Evolutionary conservation across 176 grass and related monocot species (phyloP), one percentile per base, ranked within the genome.

Genomic region (Oryza officinalis): DNA sequence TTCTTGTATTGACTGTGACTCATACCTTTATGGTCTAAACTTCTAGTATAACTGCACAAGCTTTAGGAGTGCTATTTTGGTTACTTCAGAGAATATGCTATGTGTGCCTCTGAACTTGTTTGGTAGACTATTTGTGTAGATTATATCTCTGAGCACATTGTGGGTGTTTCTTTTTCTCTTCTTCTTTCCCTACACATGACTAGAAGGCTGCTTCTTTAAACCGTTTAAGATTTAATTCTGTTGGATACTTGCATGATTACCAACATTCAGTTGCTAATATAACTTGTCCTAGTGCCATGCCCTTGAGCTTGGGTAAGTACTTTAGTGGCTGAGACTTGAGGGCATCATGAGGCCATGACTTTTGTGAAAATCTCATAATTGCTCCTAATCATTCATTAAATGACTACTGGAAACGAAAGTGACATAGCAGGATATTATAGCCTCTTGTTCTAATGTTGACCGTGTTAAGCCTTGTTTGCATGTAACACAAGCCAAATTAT

Each of bases 171-270:
- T 54, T 76, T 8, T 41, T 74, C 43, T 47, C 10, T 57, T 75
- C 11, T 41, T 74, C 30, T 80, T 71, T 63, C 27, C 17, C 2
- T 43, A 44, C 46, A 14, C 18, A 82, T 5, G 10, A 77, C 33
- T 61, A 50, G 63, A 75, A 45, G 31, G 30, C 74, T 63, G 43
- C 84, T 83, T 75, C 12, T 83, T 86, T 75, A 37, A 79, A 52
- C 20, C 31, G 40, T 61, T 60, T 71, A 64, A 50, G 52, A 78
- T 68, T 68, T 85, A 44, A 67, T 30, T 69, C 10, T 63, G 47
- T 64, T 63, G 46, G 10, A 71, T 63, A 68, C 38, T 69, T 80
- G 69, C n/a, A 74, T 69, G 47, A 13, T 67, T 83, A 69, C 75
- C 38, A 86, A 73, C 65, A 72, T 71, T 72, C 72, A 59, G 72